Base-by-base conservation (phyloP, 768 basidiomycete species). In the Lactifluus pinguis region DNA sequence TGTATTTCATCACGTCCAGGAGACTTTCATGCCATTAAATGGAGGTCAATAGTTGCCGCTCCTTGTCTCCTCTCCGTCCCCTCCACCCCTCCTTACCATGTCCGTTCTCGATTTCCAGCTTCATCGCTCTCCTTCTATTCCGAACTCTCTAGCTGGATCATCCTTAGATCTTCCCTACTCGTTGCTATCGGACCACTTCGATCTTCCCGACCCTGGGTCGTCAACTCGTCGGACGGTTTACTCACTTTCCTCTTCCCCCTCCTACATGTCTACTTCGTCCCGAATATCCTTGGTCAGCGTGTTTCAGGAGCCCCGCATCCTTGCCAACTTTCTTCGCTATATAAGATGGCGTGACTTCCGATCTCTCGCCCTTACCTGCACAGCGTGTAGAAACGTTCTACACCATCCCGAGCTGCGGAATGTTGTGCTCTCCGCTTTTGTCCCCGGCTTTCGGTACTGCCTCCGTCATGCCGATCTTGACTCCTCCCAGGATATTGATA, bases 391-490 rank as follows among this genome's bases (percentile, higher is more conserved):
- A 41, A 68, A 64, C 7, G 36, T 74, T 49, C 69, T 79, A 65
- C 59, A 65, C 21, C 57, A 66, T 15, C 70, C 69, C 3, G 68
- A 72, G n/a, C 66, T 74, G 48, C 70, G 72, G 55, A 73, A 79
- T 58, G 66, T 69, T 59, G 68, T 80, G 39, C 70, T 81, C n/a
- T 69, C 76, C 9, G 72, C 68, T 39, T 87, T 78, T 67, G 77
- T 92, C 1, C 83, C 84, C 0, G 81, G 80, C 5, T 91, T 83
- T 68, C 68, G 72, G 7, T 64, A 73, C 47, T 78, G 77, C 45
- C 68, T 82, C 48, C 73, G 71, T 3, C 65, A 72, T 51, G 70
- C 79, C 47, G 78, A 81, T 61, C 60, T 73, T 29, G 68, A 71
- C 44, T 68, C 75, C 6, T 73, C 73, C 52, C 76, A 78, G 51